phyloP scores from a whole-genome alignment of 495 filamentous ascomycete species.

The Xylaria scruposa region DNA sequence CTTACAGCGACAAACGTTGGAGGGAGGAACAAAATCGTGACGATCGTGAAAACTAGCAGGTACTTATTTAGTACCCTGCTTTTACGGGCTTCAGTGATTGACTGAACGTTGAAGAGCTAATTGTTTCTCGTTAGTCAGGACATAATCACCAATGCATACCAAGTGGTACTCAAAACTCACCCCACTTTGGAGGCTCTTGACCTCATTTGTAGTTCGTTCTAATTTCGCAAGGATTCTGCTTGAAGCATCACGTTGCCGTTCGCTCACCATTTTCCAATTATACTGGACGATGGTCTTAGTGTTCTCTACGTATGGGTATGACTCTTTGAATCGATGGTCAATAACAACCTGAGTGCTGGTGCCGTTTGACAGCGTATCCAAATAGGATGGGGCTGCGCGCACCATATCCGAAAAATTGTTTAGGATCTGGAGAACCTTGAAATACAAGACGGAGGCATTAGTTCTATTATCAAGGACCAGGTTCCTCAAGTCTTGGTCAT shows the following conservation, averaged over 20 bases:
- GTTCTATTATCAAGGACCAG: not conserved
- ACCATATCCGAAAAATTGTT: not conserved
- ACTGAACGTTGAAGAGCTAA: conserved; percentile 5
- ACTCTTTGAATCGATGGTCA: not conserved
- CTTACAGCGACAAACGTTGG: conserved; percentile 3
- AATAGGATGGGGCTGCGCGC: not conserved
- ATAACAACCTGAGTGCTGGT: not conserved
- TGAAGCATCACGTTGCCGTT: conserved; percentile 1
- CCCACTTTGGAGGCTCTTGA: conserved; percentile 1
- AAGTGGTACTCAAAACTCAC: not conserved
- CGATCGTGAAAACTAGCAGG: conserved; percentile 6
- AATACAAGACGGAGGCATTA: not conserved
- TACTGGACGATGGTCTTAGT: not conserved
- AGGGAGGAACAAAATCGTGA: conserved; percentile 12
- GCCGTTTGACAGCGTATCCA: not conserved
- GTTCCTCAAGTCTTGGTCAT: not conserved
- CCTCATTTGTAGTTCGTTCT: conserved; percentile 4
- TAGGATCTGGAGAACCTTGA: not conserved
- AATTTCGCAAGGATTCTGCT: not conserved
- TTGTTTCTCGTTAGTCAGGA: not conserved
- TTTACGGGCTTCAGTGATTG: conserved; percentile 5
- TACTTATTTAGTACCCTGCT: conserved; percentile 1
- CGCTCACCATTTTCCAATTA: conserved; percentile 1
- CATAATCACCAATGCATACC: not conserved
- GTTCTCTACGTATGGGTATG: not conserved